phyloP scores from a whole-genome alignment of 176 grass and related monocot species.

The Phoenix roebelenii region DNA sequence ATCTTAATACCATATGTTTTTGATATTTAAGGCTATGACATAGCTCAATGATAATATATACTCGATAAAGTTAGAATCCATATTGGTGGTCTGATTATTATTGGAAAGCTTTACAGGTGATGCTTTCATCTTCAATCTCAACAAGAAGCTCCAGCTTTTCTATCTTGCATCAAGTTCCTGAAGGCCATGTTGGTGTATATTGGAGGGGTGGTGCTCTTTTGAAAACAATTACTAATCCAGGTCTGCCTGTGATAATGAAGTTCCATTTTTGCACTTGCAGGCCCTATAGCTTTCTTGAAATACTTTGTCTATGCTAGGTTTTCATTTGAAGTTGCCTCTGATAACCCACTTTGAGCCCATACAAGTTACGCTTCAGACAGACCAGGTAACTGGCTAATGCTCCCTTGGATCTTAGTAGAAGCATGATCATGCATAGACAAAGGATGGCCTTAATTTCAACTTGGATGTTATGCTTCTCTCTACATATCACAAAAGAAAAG shows the following conservation, averaged over 20 bases:
- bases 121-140: slow-evolving; percentile 38
- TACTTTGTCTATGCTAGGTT: slow-evolving; percentile 35
- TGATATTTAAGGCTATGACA: no score
- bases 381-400: slow-evolving; percentile 44
- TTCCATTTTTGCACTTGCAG: slow-evolving; percentile 9
- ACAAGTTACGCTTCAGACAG: slow-evolving; percentile 98
- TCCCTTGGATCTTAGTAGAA: slow-evolving; percentile 11
- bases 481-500: no score
- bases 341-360: slow-evolving; percentile 90
- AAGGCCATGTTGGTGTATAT: slow-evolving; percentile 98
- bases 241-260: slow-evolving; percentile 21
- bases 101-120: slow-evolving; percentile 34
- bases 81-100: no score
- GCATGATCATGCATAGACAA: neutral
- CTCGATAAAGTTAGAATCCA: no score
- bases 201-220: slow-evolving; percentile 98
- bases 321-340: slow-evolving; percentile 89
- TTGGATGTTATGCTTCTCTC: no score
- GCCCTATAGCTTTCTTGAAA: neutral
- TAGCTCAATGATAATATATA: no score
- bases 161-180: slow-evolving; percentile 91
- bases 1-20: no score
- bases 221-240: slow-evolving; percentile 83
- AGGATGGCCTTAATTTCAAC: no score
- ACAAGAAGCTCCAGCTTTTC: slow-evolving; percentile 23